Conservation (phyloP, 2,329 filamentous ascomycete species). For the Didymosphaeria variabile region DNA sequence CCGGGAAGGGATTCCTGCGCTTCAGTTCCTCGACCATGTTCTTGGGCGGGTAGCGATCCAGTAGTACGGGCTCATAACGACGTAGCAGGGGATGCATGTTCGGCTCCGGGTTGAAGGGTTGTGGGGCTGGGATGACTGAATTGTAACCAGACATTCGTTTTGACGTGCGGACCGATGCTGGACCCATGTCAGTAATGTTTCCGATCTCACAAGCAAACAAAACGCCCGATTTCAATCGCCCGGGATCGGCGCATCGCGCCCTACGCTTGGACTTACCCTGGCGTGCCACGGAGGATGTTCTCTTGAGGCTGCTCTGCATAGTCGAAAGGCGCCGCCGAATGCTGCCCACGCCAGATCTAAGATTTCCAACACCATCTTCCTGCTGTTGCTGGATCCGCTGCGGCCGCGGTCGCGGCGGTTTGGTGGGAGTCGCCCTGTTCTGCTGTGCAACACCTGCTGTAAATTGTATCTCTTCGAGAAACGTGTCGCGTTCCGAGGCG, state of each 20-base stretch:
- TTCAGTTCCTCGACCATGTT: conserved; percentile 81
- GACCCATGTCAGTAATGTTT: conserved; percentile 35
- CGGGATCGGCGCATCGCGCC: conserved; percentile 13
- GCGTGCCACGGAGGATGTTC: conserved; percentile 79
- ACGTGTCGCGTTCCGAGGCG: conserved; percentile 91
- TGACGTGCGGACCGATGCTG: conserved; percentile 77
- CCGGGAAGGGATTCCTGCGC: conserved; percentile 85
- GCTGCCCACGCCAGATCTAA: conserved; percentile 76
- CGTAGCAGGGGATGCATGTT: conserved; percentile 96
- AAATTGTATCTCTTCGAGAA: conserved; percentile 90
- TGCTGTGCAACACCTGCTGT: conserved; percentile 74
- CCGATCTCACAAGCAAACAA: conserved; percentile 31
- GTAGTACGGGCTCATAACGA: conserved; percentile 92
- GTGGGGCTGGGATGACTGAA: conserved; percentile 92
- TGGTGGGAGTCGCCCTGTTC: conserved; percentile 62
- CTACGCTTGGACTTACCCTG: conserved; percentile 66
- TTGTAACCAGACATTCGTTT: conserved; percentile 96
- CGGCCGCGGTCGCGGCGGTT: conserved; percentile 78
- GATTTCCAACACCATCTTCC: conserved; percentile 63
- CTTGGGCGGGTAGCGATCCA: conserved; percentile 92
- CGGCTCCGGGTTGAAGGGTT: conserved; percentile 87
- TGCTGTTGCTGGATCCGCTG: conserved; percentile 69
- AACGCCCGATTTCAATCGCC: conserved; percentile 23
- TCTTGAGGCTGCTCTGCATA: conserved; percentile 88
- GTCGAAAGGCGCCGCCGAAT: conserved; percentile 93